Evolutionary conservation across 23 red algal species (phyloP), one percentile per base, ranked within the genome.

Genomic region (Gracilariopsis chorda): DNA sequence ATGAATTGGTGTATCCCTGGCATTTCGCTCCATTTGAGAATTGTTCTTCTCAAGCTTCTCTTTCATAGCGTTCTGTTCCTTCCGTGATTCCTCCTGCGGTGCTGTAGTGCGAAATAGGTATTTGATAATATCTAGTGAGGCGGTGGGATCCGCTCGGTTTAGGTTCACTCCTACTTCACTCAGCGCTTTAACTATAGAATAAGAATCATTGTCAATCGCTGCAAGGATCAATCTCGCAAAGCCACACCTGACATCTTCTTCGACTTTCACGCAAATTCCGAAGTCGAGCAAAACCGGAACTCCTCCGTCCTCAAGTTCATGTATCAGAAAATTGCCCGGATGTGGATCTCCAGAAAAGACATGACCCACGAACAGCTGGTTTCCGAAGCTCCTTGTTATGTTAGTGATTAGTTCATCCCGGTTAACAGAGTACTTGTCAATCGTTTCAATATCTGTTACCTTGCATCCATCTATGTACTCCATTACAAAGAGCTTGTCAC

Each of bases 321-420:
- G 43, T 34, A 96, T 62, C n/a, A 96, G 67, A 48, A 96, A 78
- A 61, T 96, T 96, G 14, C 94, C 94, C 1, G 88, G 80, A 81
- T 96, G 94, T 29, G 94, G 94, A 53, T 96, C 94, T 37, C 90
- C 94, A 74, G 83, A 88, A 49, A 92, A 96, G 5, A 64, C 67
- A 27, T 86, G 84, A 13, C 60, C 70, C 14, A 88, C 48, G 77
- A 93, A 80, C 13, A 96, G 48, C 78, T 96, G 94, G 16, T 51
- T 46, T 10, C 78, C 94, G 71, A 93, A 96, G 51, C 88, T 90
- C 27, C 83, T 78, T 40, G 78, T 87, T 21, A 81, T 88, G 33
- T 92, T 67, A 28, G 28, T 73, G 28, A 96, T 80, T 0, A 96
- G 43, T 28, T 37, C 12, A n/a, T 84, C 94, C 0, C 69, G 74